Evolutionary conservation across 2,329 filamentous ascomycete species (phyloP).

Genomic region (Exophiala sp.): DNA sequence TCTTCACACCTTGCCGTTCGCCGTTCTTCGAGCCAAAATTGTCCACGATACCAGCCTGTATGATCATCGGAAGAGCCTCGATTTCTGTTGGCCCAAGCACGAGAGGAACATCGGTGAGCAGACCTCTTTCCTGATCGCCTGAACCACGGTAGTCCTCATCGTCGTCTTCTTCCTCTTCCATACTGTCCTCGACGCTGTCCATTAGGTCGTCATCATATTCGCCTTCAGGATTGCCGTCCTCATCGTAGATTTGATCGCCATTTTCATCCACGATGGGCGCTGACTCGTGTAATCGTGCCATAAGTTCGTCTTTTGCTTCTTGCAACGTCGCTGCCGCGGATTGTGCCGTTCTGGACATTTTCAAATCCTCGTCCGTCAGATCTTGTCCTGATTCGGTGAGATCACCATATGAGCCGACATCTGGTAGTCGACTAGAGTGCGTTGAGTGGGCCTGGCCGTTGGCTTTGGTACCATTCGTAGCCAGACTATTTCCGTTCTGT

Average conservation of each 20-base stretch:
- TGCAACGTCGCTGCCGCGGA: conserved; percentile 50
- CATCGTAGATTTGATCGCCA: conserved; percentile 42
- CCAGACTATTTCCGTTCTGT: conserved; percentile 31
- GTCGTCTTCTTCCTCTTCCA: conserved; percentile 52
- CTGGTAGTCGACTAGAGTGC: conserved; percentile 42
- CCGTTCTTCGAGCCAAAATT: conserved; percentile 61
- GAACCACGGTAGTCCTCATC: conserved; percentile 51
- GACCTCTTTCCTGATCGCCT: conserved; percentile 61
- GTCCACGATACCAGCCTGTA: conserved; percentile 90
- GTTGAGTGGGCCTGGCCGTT: conserved; percentile 40
- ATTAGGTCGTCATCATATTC: conserved; percentile 43
- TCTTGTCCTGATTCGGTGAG: conserved; percentile 37
- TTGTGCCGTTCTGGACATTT: conserved; percentile 45
- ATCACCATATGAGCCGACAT: conserved; percentile 41
- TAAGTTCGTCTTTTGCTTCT: conserved; percentile 50
- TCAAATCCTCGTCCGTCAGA: conserved; percentile 44
- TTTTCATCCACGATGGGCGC: conserved; percentile 36
- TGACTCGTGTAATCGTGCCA: conserved; percentile 47
- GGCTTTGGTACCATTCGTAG: conserved; percentile 42
- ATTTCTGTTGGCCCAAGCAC: conserved; percentile 94
- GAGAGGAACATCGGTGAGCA: conserved; percentile 89
- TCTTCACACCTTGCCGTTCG: conserved; percentile 59
- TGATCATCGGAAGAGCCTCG: conserved; percentile 93
- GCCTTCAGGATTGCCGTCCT: conserved; percentile 46
- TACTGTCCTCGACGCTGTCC: conserved; percentile 42